Percentiles rank a stretch among this genome's conserved stretches.
phyloP scores from a whole-genome alignment of 768 basidiomycete genomes.

The Suillus bovinus region DNA sequence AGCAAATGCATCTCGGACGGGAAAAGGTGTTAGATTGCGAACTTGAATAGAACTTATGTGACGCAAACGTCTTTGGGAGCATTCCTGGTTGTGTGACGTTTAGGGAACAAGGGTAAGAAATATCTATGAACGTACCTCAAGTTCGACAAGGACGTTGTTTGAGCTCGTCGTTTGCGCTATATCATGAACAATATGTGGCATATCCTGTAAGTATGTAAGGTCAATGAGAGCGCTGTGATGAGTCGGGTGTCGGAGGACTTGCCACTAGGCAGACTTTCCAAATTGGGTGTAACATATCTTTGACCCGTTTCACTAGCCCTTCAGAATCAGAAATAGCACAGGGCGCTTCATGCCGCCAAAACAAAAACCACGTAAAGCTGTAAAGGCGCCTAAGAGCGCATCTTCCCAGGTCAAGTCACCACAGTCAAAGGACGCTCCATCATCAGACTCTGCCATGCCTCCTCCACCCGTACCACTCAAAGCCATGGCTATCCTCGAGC shows the following conservation, averaged over 20 bases:
- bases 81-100: conserved; percentile 17
- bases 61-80: conserved; percentile 63
- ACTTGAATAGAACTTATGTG: conserved; percentile 75
- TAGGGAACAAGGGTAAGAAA: background rate
- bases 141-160: conserved; percentile 7
- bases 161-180: conserved; percentile 10
- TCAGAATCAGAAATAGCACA: background rate
- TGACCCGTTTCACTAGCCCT: background rate
- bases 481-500: conserved; percentile 50
- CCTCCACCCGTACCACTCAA: conserved; percentile 50
- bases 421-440: conserved; percentile 34
- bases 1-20: conserved; percentile 70
- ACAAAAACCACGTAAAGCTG: conserved; percentile 36
- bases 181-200: conserved; percentile 24
- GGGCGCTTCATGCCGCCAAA: conserved; percentile 44
- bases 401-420: conserved; percentile 16
- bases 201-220: conserved; percentile 10
- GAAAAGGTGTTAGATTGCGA: conserved; percentile 83
- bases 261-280: background rate
- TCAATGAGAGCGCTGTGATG: conserved; percentile 1
- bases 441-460: conserved; percentile 44
- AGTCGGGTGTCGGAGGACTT: conserved; percentile 1
- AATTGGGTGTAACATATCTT: conserved; percentile 2
- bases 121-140: background rate
- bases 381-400: conserved; percentile 23